Evolutionary conservation across 768 basidiomycete species (phyloP).

Genomic region (Fistulinella prunicolor): DNA sequence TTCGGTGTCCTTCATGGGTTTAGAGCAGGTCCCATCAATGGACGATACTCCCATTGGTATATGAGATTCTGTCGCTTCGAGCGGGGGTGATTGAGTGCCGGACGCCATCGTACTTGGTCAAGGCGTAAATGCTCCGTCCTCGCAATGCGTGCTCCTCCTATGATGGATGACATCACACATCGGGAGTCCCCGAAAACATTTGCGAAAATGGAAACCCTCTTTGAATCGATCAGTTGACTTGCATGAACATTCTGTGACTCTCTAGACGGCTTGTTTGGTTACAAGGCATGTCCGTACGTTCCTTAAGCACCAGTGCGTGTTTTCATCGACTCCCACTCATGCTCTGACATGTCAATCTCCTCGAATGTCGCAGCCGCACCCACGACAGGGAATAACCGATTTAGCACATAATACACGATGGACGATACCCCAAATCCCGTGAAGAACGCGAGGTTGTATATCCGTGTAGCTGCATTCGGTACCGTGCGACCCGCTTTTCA

Average conservation of each 20-base stretch:
- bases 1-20: constrained; percentile 38
- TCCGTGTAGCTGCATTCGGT: constrained; percentile 64
- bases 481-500: constrained; percentile 53
- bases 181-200: constrained; percentile 23
- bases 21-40: constrained; percentile 36
- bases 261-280: no score
- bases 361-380: constrained; percentile 48
- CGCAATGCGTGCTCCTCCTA: background rate
- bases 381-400: constrained; percentile 56
- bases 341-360: constrained; percentile 53
- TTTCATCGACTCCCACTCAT: background rate
- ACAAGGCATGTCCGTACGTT: no score
- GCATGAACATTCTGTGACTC: no score
- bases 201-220: constrained; percentile 8
- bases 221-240: background rate
- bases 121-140: background rate
- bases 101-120: constrained; percentile 16
- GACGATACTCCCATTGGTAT: constrained; percentile 48
- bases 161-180: constrained; percentile 26
- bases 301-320: no score
- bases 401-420: constrained; percentile 59
- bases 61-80: constrained; percentile 47
- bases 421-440: constrained; percentile 75
- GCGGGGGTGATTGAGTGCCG: constrained; percentile 56
- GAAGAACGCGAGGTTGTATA: constrained; percentile 80